Base-by-base conservation (phyloP, 805 yeast genomes). In the Kodamaea jinghongensis region DNA sequence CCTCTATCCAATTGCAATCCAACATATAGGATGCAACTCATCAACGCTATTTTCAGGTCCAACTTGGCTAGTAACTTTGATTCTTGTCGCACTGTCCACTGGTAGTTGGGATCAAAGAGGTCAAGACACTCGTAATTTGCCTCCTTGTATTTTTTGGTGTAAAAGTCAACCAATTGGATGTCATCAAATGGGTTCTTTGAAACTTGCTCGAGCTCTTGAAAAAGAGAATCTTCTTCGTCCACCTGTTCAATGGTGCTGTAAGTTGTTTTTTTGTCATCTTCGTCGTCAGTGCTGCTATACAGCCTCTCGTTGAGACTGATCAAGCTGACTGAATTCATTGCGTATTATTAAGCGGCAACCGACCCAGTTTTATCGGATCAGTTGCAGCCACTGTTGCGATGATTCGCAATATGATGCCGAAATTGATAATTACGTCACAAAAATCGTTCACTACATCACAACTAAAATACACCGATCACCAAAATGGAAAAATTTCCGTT, bases 51-150 rank as follows among this genome's bases (percentile, higher is more conserved):
- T 17, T 50, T 35, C 48, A 49, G 50, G 39, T 56, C 54, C 17
- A 46, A 41, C 32, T 54, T 54, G 28, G 54, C 34, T 4, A 51
- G 37, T 8, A 56, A 23, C 25, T 38, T 39, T 17, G 41, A 43
- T 17, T 56, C 58, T 27, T 56, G 60, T n/a, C 42, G 47, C 10
- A 31, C 28, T 2, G 54, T 44, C 61, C 61, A 56, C 10, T 65
- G 63, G 31, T 78, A 69, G 0, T 66, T 62, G 1, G 86, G 83
- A 51, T 82, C 86, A 50, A 81, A 75, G 11, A 65, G 65, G 26
- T 65, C 59, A 13, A 75, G 63, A 44, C 83, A 73, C 51, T 81
- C 86, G 50, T 81, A 81, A 9, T 70, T 34, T 1, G 76, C 52
- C 3, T 54, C 46, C 31, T 76, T 77, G 48, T 79, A 79, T 4